Percentiles rank a stretch among this genome's conserved stretches.
Conservation (phyloP, 805 yeast species). For the Blastobotrys mokoenaii region DNA sequence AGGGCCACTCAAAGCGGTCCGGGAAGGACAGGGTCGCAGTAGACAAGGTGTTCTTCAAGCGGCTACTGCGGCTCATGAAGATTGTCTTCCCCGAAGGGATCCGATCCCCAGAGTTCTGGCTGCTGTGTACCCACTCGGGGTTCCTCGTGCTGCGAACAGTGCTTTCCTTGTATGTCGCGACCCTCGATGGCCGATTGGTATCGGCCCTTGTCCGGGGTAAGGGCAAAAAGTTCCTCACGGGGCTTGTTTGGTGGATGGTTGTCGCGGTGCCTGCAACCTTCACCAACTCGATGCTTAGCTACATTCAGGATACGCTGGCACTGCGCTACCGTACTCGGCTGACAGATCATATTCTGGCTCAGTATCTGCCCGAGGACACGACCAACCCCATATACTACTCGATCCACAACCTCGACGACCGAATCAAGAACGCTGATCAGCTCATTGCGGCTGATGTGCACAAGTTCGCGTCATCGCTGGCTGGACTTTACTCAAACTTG, state of each 20-base stretch:
- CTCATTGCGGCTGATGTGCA: constrained; percentile 74
- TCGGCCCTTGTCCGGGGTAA: constrained; percentile 69
- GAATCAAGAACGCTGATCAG: constrained; percentile 71
- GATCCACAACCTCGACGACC: constrained; percentile 49
- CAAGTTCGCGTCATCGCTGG: constrained; percentile 60
- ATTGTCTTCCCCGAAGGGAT: constrained; percentile 29
- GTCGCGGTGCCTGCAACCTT: constrained; percentile 82
- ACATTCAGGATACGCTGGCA: constrained; percentile 31
- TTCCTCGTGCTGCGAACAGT: constrained; percentile 61
- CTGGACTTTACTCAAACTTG: constrained; percentile 72
- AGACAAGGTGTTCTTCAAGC: constrained; percentile 22
- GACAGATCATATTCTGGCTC: constrained; percentile 54
- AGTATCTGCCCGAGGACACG: constrained; percentile 61
- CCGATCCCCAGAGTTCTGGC: constrained; percentile 26
- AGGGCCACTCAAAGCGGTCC: not conserved
- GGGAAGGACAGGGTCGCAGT: constrained; percentile 23
- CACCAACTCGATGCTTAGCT: constrained; percentile 56
- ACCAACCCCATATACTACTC: constrained; percentile 64
- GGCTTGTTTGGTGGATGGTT: constrained; percentile 68
- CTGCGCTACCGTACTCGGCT: constrained; percentile 50
- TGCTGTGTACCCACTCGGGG: constrained; percentile 44
- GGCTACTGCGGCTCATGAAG: constrained; percentile 23
- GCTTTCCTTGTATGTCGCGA: constrained; percentile 73
- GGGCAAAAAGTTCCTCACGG: constrained; percentile 53
- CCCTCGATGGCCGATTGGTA: constrained; percentile 77